Evolutionary conservation across 2,329 filamentous ascomycete genomes (phyloP).

Genomic region (Aspergillus puulaauensis): DNA sequence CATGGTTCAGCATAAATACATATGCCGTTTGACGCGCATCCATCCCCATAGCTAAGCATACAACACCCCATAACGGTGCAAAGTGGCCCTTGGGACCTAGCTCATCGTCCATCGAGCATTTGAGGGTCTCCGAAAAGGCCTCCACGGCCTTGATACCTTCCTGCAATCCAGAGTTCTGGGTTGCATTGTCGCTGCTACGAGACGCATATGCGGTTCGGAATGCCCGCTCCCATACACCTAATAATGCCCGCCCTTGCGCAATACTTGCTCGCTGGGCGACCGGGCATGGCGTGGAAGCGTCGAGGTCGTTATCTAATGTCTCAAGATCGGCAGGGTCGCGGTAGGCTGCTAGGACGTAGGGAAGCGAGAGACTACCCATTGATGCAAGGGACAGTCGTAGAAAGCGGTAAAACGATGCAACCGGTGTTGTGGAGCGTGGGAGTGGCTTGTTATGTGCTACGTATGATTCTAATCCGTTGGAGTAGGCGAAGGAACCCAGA

Average conservation of each 20-base stretch:
- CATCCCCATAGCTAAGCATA: conserved; percentile 55
- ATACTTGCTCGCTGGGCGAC: conserved; percentile 62
- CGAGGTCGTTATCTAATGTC: conserved; percentile 61
- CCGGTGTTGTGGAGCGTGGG: conserved; percentile 30
- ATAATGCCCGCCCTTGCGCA: conserved; percentile 59
- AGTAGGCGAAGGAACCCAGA: conserved; percentile 65
- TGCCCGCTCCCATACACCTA: conserved; percentile 61
- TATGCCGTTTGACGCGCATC: conserved; percentile 56
- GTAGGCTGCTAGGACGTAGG: conserved; percentile 59
- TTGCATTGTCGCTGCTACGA: not conserved
- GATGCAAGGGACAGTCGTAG: conserved; percentile 58
- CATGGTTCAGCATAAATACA: conserved; percentile 63
- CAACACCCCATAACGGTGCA: conserved; percentile 60
- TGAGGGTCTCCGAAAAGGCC: conserved; percentile 40
- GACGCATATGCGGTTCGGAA: conserved; percentile 40
- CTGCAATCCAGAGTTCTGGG: conserved; percentile 20
- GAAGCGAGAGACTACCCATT: conserved; percentile 58
- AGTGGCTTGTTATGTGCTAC: conserved; percentile 55
- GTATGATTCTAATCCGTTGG: conserved; percentile 63
- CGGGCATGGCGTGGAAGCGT: conserved; percentile 62
- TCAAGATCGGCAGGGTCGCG: conserved; percentile 50
- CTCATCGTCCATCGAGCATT: conserved; percentile 30
- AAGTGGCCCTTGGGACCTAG: conserved; percentile 54
- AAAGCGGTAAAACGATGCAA: conserved; percentile 54
- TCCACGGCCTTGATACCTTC: conserved; percentile 30